These are phyloP conservation scores for Diaporthe vaccinii DNA, from an alignment of 2,329 filamentous ascomycete genomes.

Conservation along the genomic window DNA sequence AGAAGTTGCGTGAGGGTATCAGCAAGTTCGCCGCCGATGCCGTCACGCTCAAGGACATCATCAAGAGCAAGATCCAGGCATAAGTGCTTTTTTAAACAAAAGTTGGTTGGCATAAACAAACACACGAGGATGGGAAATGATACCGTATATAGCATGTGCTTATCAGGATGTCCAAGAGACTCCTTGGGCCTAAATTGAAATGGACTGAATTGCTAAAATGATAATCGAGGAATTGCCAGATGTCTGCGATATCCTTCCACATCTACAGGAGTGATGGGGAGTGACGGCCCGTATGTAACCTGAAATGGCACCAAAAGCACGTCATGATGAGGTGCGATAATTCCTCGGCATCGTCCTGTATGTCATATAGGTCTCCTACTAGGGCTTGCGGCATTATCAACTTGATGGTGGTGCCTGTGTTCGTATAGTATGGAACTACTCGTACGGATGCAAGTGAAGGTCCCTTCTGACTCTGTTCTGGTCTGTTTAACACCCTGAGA, in stretches of 20 bases:
- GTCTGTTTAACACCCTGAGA: background rate
- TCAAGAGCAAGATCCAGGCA: conserved; percentile 83
- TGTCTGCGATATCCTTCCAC: background rate
- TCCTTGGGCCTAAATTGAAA: conserved; percentile 2
- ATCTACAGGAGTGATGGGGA: background rate
- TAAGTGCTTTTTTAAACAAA: conserved; percentile 48
- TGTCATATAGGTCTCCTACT: background rate
- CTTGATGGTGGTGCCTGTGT: background rate
- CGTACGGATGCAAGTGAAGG: background rate
- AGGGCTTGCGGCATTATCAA: background rate
- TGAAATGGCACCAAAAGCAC: background rate
- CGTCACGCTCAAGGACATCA: conserved; percentile 90
- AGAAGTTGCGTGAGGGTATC: conserved; percentile 99
- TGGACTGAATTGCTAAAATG: conserved; percentile 3
- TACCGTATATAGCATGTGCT: conserved; percentile 36
- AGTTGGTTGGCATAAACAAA: conserved; percentile 17
- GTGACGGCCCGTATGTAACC: no score
- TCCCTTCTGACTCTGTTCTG: background rate
- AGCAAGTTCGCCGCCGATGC: conserved; percentile 99
- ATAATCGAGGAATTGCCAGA: background rate
- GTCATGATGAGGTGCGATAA: background rate
- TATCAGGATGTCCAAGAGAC: background rate
- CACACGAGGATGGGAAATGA: conserved; percentile 29
- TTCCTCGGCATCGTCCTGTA: background rate
- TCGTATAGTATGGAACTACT: background rate